Evolutionary conservation across 2,329 filamentous ascomycete genomes (phyloP), one percentile per base, ranked within the genome.

Genomic region (Fusarium sp.): DNA sequence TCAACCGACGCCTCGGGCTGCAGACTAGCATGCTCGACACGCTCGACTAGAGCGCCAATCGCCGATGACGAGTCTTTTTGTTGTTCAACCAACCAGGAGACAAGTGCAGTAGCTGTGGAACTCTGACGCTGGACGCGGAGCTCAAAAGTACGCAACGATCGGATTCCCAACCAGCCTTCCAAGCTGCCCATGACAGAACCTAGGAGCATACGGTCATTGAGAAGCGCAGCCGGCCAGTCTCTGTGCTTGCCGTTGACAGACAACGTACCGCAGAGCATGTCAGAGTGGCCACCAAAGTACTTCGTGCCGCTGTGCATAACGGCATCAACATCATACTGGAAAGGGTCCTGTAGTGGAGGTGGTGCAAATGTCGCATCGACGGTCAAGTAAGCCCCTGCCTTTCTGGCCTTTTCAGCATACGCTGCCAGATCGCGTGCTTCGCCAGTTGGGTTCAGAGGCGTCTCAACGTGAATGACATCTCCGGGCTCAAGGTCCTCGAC

Each of bases 271-370:
- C 92, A 96, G 7, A 98, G 87, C 85, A 98, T 85, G 80, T 99
- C 96, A 69, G 91, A 95, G 81, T 99, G 96, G 0, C 96, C 96
- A 20, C 96, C 96, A 70, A 99, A 88, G 80, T 98, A 99, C 84
- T 98, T 99, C 19, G 94, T 97, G 5, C 94, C 96, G 51, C 87
- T 91, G 80, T 99, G 96, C 92, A 98, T 92, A 33, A 97, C 87
- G 1, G 94, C 80, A 79, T 98, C 95, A 27, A 91, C 93, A 46
- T 93, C 95, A 77, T 87, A 90, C 27, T 78, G 76, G 73, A 98
- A 96, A 0, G 96, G 94, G 73, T 97, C 92, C 77, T 93, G 91
- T 60, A 99, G 82, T 27, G 93, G 92, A 32, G 96, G 96, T 40
- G 96, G 96, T 4, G 89, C 96, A 79, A 99, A 97, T 0, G 96